Evolutionary conservation across 805 yeast genomes (phyloP), one percentile per base, ranked within the genome.

Genomic region (Candida sanyiensis): DNA sequence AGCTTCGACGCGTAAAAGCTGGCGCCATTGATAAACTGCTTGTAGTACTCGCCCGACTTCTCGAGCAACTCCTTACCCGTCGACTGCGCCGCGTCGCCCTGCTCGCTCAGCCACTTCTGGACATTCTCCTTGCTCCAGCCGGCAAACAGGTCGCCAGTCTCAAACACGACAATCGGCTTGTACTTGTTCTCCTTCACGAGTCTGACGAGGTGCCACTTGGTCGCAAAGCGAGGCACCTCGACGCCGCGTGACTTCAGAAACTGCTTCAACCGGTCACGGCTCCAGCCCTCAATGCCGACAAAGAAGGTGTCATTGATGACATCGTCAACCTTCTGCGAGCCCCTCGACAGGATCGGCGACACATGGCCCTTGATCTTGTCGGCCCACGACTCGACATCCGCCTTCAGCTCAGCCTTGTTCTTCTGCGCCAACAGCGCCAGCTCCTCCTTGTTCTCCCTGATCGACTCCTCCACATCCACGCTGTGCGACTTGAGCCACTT

Each of bases 401-500:
- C 51, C 24, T 61, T 54, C 34, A 73, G 56, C 19, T 58, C 52
- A n/a, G 50, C 48, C 37, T 52, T 54, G 45, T 70, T 48, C 30
- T 59, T 47, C 22, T 52, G 44, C 2, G 72, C 75, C 13, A 58
- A 18, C 10, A 56, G 43, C 5, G 59, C 50, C 33, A 72, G 55
- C 26, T 60, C 57, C 24, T 66, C 64, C 41, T 58, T 66, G 33
- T 61, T 59, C 8, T 48, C 33, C 16, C 57, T 61, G 10, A 54
- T 34, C n/a, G 59, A 52, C 25, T 64, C 62, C 28, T 61, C 61
- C 29, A 66, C 50, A 11, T 59, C 56, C 28, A 67, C 54, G 21
- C 70, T 72, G 49, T 73, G 75, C 28, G 61, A 52, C 39, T 63
- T 56, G 24, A 80, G 57, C 75, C 83, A 80, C 43, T 69, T 70